A percentile compares a stretch with the other conserved stretches of the same genome.
phyloP scores from a whole-genome alignment of 805 yeast genomes.

The Danielozyma ontarioensis region DNA sequence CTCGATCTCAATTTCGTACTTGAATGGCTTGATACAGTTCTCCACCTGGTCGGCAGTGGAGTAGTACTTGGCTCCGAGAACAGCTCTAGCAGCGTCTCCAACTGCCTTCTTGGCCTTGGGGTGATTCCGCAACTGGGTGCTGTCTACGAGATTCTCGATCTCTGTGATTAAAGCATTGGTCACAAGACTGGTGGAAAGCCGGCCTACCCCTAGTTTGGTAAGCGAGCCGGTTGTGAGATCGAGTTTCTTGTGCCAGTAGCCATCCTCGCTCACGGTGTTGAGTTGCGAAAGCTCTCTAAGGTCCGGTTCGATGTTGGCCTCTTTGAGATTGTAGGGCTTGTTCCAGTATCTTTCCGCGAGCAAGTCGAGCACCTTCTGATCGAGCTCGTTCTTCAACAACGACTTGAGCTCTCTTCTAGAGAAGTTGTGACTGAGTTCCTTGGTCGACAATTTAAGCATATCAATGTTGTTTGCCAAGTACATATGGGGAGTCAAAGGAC shows the following conservation, averaged over 20 bases:
- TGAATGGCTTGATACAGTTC: constrained; percentile 95
- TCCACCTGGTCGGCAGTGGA: constrained; percentile 98
- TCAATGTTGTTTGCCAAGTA: constrained; percentile 91
- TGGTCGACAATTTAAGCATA: constrained; percentile 74
- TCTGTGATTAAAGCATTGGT: constrained; percentile 78
- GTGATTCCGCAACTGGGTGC: constrained; percentile 75
- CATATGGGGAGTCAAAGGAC: constrained; percentile 89
- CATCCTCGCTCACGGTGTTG: constrained; percentile 50
- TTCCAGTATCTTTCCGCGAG: constrained; percentile 94
- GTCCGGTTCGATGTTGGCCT: constrained; percentile 37
- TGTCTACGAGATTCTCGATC: constrained; percentile 65
- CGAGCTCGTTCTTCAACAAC: constrained; percentile 75
- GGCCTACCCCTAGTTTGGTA: constrained; percentile 91
- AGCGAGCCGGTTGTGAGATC: constrained; percentile 79
- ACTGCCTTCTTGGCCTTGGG: constrained; percentile 82
- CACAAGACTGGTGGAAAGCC: constrained; percentile 77
- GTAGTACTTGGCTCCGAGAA: constrained; percentile 70
- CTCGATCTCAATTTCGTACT: constrained; percentile 94
- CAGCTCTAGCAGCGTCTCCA: constrained; percentile 77
- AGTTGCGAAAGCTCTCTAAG: constrained; percentile 53
- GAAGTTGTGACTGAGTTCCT: constrained; percentile 78
- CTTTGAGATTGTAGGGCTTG: constrained; percentile 37
- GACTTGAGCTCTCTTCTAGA: constrained; percentile 79
- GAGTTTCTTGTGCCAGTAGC: constrained; percentile 82
- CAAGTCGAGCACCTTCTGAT: constrained; percentile 82